Percentiles rank a stretch among this genome's conserved stretches.
Conservation (phyloP, 2,329 filamentous ascomycete genomes). For the Hyphodiscus sp. region DNA sequence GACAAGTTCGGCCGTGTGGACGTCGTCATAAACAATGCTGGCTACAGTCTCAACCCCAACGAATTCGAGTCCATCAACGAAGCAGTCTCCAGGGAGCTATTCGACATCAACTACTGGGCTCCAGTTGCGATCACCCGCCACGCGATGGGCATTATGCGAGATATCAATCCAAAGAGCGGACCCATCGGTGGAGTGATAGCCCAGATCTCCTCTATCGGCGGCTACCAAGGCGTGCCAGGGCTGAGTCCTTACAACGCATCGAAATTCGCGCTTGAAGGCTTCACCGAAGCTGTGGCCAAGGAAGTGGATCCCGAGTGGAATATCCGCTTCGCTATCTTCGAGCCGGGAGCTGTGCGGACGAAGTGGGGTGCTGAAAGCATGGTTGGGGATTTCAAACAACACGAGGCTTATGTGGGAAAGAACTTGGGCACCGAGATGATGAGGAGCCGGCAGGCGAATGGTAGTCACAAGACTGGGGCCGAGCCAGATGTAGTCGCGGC, state of each 20-base stretch:
- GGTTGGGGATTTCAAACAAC: not conserved
- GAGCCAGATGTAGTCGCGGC: not conserved
- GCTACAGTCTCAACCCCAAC: not conserved
- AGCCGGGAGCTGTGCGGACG: constrained; percentile 36
- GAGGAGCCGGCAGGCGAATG: not conserved
- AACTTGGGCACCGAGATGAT: not conserved
- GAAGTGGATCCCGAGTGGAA: constrained; percentile 32
- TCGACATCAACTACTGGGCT: not conserved
- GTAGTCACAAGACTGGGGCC: not conserved
- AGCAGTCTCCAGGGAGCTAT: not conserved
- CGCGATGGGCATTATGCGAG: not conserved
- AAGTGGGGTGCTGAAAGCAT: constrained; percentile 19
- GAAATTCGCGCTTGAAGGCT: constrained; percentile 36
- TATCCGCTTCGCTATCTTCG: constrained; percentile 33
- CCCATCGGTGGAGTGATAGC: not conserved
- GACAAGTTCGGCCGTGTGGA: not conserved
- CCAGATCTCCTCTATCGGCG: not conserved
- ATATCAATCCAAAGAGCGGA: not conserved
- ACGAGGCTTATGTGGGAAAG: not conserved
- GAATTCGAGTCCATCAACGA: not conserved
- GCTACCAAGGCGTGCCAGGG: not conserved
- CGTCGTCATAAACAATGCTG: not conserved
- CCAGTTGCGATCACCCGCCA: not conserved
- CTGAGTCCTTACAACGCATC: not conserved
- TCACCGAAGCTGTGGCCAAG: constrained; percentile 29